A percentile compares a stretch with the other conserved stretches of the same genome.
phyloP scores from a whole-genome alignment of 441 rosid species.

The Euphorbia celastroides region DNA sequence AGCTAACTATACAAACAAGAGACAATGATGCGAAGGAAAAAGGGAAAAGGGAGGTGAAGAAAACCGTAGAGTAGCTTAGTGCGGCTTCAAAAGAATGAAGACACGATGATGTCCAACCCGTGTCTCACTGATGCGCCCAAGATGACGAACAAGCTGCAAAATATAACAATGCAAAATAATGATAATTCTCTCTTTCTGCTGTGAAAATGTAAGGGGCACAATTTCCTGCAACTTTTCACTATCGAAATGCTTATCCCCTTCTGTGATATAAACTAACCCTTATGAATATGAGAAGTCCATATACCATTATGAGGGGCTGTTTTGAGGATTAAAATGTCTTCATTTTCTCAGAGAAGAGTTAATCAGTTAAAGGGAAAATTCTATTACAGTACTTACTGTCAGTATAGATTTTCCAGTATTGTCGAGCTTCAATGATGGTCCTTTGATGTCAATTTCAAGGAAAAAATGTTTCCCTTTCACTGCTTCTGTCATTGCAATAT shows the following conservation, averaged over 20 bases:
- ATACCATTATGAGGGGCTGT: background rate
- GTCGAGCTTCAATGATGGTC: slow-evolving; percentile 83
- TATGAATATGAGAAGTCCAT: background rate
- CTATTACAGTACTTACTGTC: slow-evolving; percentile 44
- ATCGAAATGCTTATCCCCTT: background rate
- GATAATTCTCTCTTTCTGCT: background rate
- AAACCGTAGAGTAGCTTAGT: slow-evolving; percentile 24
- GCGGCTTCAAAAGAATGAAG: slow-evolving; percentile 62
- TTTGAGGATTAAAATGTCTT: background rate
- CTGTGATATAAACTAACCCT: background rate
- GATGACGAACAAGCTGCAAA: slow-evolving; percentile 83
- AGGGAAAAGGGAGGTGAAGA: background rate
- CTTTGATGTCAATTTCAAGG: slow-evolving; percentile 82
- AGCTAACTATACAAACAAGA: background rate
- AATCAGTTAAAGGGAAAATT: background rate
- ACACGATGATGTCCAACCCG: slow-evolving; percentile 74
- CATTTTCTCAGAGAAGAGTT: background rate
- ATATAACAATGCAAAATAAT: slow-evolving; percentile 10
- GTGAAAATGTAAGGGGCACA: background rate
- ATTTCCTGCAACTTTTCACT: background rate
- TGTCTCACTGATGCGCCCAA: slow-evolving; percentile 78
- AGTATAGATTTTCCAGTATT: slow-evolving; percentile 86
- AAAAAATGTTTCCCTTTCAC: slow-evolving; percentile 76
- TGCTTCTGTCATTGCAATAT: slow-evolving; percentile 57
- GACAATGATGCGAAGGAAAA: background rate